Evolutionary conservation across 2,329 filamentous ascomycete genomes (phyloP).

Genomic region (Fusarium virguliforme): DNA sequence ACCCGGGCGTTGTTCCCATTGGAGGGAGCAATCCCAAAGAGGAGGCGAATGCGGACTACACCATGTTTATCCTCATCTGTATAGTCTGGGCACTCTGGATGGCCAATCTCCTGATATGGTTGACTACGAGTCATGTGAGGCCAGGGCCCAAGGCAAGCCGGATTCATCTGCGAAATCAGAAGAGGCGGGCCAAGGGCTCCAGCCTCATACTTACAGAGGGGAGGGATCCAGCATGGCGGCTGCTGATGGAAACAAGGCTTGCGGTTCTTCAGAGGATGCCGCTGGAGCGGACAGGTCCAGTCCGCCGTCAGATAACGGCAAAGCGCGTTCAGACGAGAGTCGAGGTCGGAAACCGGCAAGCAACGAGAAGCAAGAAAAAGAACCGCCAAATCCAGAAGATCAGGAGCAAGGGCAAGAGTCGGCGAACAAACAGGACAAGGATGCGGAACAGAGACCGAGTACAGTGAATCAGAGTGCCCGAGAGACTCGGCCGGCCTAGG

Average conservation of each 20-base stretch:
- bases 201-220: not conserved
- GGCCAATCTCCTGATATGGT: not conserved
- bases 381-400: not conserved
- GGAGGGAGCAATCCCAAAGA: not conserved
- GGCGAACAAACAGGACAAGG: not conserved
- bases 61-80: slow-evolving; percentile 6
- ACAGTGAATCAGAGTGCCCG: no score
- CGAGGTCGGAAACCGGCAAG: not conserved
- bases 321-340: not conserved
- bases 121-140: not conserved
- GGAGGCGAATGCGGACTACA: slow-evolving; percentile 5
- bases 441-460: not conserved
- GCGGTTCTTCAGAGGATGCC: not conserved
- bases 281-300: not conserved
- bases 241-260: not conserved
- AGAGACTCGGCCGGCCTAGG: not conserved
- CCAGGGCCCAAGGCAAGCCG: not conserved
- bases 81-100: not conserved
- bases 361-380: not conserved
- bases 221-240: no score
- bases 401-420: not conserved
- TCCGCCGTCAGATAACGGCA: not conserved
- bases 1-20: not conserved
- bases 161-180: not conserved
- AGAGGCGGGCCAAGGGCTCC: not conserved